Conservation (phyloP, 2,329 filamentous ascomycete species). For the Stachybotrys elegans region DNA sequence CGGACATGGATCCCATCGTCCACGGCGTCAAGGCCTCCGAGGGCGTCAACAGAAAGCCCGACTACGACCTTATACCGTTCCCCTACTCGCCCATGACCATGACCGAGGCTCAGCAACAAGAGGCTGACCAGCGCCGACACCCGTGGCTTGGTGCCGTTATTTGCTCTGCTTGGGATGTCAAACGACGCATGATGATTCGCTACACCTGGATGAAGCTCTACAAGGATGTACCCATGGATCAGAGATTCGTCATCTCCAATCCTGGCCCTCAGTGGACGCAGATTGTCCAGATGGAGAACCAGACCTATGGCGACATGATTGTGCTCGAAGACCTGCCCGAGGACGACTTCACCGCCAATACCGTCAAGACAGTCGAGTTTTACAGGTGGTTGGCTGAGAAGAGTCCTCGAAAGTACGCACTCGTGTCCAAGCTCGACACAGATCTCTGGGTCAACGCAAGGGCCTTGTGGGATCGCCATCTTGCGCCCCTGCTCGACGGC, state of each 20-base stretch:
- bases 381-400: slow-evolving; percentile 22
- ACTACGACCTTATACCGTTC: slow-evolving; percentile 16
- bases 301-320: slow-evolving; percentile 27
- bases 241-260: slow-evolving; percentile 25
- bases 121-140: neutral
- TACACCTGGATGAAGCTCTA: slow-evolving; percentile 26
- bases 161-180: slow-evolving; percentile 18
- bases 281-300: slow-evolving; percentile 21
- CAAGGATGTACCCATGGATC: slow-evolving; percentile 20
- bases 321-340: slow-evolving; percentile 25
- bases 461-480: slow-evolving; percentile 23
- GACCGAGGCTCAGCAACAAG: neutral
- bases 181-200: slow-evolving; percentile 24
- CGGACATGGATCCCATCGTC: neutral
- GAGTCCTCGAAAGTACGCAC: slow-evolving; percentile 17
- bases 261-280: slow-evolving; percentile 20
- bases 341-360: slow-evolving; percentile 25
- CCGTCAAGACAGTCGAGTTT: slow-evolving; percentile 27
- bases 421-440: slow-evolving; percentile 26
- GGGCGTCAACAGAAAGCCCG: neutral
- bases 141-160: slow-evolving; percentile 26
- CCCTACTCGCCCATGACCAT: slow-evolving; percentile 17
- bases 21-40: neutral
- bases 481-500: slow-evolving; percentile 13
- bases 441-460: slow-evolving; percentile 26